Conservation (phyloP, 768 basidiomycete genomes). For the Tricholoma terreum region DNA sequence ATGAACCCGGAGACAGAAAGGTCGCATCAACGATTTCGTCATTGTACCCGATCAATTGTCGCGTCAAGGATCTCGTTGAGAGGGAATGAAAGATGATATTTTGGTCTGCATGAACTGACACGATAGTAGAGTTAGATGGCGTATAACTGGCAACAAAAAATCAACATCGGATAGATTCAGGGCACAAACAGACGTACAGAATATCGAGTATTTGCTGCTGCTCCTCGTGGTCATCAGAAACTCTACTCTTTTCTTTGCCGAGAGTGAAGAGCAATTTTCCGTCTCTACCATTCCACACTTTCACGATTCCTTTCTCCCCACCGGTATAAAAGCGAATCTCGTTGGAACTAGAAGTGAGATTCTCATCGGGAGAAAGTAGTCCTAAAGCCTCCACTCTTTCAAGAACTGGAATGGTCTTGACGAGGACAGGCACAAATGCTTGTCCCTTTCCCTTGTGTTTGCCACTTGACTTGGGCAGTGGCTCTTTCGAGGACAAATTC, state of each 20-base stretch:
- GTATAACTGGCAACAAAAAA: conserved; percentile 57
- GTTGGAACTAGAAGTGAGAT: conserved; percentile 36
- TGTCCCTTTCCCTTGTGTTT: conserved; percentile 49
- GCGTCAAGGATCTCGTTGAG: conserved; percentile 54
- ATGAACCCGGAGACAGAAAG: conserved; percentile 55
- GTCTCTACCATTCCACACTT: conserved; percentile 77
- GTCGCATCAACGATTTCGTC: conserved; percentile 94
- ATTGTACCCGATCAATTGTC: conserved; percentile 94
- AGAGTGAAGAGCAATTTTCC: conserved; percentile 62
- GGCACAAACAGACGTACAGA: conserved; percentile 56
- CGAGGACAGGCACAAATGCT: conserved; percentile 52
- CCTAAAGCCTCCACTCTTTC: conserved; percentile 90
- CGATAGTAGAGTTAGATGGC: conserved; percentile 56
- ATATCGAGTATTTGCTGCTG: conserved; percentile 81
- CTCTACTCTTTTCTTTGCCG: conserved; percentile 46
- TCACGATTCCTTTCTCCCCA: conserved; percentile 84
- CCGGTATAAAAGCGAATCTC: conserved; percentile 78
- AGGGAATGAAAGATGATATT: conserved; percentile 93
- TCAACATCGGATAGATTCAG: conserved; percentile 2
- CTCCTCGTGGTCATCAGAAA: conserved; percentile 60
- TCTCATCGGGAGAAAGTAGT: conserved; percentile 52
- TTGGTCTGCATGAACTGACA: conserved; percentile 93
- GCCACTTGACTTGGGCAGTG: conserved; percentile 28
- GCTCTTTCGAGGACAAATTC: conserved; percentile 58
- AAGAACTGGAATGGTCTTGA: conserved; percentile 77